Evolutionary conservation across 140 eudicot genomes (phyloP).

Genomic region (Oenanthe javanica): DNA sequence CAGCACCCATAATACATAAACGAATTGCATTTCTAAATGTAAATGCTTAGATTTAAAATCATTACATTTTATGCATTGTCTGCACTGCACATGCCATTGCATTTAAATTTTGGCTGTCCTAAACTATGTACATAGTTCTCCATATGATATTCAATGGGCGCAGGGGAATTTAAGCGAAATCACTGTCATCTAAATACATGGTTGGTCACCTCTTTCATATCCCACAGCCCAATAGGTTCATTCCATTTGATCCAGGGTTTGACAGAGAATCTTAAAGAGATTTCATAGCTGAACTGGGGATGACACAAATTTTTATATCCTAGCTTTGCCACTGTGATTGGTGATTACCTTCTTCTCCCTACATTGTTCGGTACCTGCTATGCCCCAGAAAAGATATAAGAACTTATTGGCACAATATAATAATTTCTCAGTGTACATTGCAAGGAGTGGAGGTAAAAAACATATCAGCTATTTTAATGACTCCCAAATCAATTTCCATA

Average conservation of each 20-base stretch:
- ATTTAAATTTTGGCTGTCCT: neutral
- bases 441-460: neutral
- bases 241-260: slow-evolving; percentile 27
- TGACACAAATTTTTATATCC: slow-evolving; percentile 65
- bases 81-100: neutral
- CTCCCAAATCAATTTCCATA: too few relatives aligned
- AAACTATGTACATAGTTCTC: neutral
- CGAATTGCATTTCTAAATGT: too few relatives aligned
- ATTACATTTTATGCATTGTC: too few relatives aligned
- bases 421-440: neutral
- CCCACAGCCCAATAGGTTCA: slow-evolving; percentile 52
- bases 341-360: slow-evolving; percentile 59
- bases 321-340: slow-evolving; percentile 55
- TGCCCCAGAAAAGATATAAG: neutral
- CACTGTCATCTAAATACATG: slow-evolving; percentile 30
- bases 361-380: slow-evolving; percentile 46
- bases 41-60: neutral
- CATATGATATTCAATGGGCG: too few relatives aligned
- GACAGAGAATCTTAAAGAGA: slow-evolving; percentile 25
- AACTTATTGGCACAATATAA: neutral
- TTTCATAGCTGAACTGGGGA: slow-evolving; percentile 43
- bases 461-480: neutral
- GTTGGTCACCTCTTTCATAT: slow-evolving; percentile 66
- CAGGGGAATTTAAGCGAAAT: too few relatives aligned
- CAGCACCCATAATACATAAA: too few relatives aligned